phyloP scores from a whole-genome alignment of 495 filamentous ascomycete genomes.

The Collariella sp. region DNA sequence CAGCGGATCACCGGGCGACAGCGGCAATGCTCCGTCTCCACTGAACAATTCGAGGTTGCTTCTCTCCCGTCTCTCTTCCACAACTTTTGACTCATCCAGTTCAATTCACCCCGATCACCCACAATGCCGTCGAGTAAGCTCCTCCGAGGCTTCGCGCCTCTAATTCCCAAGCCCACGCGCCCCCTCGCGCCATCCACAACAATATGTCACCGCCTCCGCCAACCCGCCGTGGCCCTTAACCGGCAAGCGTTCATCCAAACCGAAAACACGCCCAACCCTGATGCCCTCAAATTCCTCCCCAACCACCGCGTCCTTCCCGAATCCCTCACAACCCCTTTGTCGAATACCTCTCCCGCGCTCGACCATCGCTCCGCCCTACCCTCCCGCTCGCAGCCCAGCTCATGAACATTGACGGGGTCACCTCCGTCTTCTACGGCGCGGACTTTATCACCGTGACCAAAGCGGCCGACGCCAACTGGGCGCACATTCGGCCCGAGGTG shows the following conservation, averaged over 20 bases:
- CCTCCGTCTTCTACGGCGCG: slow-evolving; percentile 84
- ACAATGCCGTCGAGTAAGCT: slow-evolving; percentile 22
- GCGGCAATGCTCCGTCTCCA: slow-evolving; percentile 11
- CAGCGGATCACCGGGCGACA: slow-evolving; percentile 3
- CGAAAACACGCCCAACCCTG: slow-evolving; percentile 80
- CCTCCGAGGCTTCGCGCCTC: slow-evolving; percentile 24
- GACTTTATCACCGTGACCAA: slow-evolving; percentile 98
- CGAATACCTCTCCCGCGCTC: slow-evolving; percentile 86
- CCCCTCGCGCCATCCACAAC: slow-evolving; percentile 11
- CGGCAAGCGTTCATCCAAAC: slow-evolving; percentile 76
- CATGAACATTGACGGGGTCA: slow-evolving; percentile 84
- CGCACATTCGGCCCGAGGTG: slow-evolving; percentile 87
- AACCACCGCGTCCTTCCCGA: slow-evolving; percentile 74
- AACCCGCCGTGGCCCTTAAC: slow-evolving; percentile 6
- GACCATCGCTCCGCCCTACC: slow-evolving; percentile 79
- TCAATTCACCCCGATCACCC: neutral
- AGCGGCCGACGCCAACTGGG: slow-evolving; percentile 77
- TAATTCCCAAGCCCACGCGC: slow-evolving; percentile 14
- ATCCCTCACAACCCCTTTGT: slow-evolving; percentile 65
- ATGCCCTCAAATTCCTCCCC: slow-evolving; percentile 91
- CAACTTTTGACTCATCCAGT: neutral
- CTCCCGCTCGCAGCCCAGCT: slow-evolving; percentile 90
- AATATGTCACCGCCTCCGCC: slow-evolving; percentile 17
- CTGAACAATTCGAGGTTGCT: neutral
- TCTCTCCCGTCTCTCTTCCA: slow-evolving; percentile 5